These are phyloP conservation scores for Penicillium robsamsonii DNA, from an alignment of 495 filamentous ascomycete genomes.

Conservation along the genomic window DNA sequence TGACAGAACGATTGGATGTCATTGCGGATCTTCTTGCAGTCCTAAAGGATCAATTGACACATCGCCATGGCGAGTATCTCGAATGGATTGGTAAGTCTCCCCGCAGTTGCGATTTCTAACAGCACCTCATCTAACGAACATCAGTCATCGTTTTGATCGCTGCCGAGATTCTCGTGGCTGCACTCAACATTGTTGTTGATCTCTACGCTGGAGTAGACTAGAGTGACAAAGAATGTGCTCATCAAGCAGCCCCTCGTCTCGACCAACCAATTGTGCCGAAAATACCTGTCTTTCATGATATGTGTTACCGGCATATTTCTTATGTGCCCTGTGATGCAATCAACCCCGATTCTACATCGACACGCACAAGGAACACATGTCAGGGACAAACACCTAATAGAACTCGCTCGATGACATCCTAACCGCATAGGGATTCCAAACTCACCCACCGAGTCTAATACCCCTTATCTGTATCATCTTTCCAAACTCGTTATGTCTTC, in stretches of 20 bases:
- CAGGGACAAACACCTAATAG: neutral
- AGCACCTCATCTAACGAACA: slow-evolving; percentile 11
- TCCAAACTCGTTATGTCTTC: neutral
- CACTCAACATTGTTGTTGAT: slow-evolving; percentile 94
- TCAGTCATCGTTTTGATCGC: slow-evolving; percentile 92
- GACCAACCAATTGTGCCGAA: neutral
- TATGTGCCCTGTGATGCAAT: neutral
- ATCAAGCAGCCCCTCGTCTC: slow-evolving; percentile 72
- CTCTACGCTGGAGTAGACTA: slow-evolving; percentile 81
- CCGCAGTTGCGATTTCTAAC: neutral
- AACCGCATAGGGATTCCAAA: neutral
- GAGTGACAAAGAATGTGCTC: slow-evolving; percentile 72
- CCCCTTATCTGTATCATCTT: slow-evolving; percentile 2
- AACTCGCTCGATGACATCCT: neutral
- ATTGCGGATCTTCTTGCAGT: slow-evolving; percentile 93
- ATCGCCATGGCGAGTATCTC: slow-evolving; percentile 91
- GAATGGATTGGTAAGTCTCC: slow-evolving; percentile 84
- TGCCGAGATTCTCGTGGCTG: slow-evolving; percentile 91
- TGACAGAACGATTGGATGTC: slow-evolving; percentile 88
- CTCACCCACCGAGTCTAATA: neutral
- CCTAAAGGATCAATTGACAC: slow-evolving; percentile 91
- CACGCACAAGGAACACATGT: neutral
- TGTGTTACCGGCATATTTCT: neutral
- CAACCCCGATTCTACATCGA: neutral
- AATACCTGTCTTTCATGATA: neutral